Base-by-base conservation (phyloP, 1,284 basidiomycete genomes). In the Ganoderma boninense region DNA sequence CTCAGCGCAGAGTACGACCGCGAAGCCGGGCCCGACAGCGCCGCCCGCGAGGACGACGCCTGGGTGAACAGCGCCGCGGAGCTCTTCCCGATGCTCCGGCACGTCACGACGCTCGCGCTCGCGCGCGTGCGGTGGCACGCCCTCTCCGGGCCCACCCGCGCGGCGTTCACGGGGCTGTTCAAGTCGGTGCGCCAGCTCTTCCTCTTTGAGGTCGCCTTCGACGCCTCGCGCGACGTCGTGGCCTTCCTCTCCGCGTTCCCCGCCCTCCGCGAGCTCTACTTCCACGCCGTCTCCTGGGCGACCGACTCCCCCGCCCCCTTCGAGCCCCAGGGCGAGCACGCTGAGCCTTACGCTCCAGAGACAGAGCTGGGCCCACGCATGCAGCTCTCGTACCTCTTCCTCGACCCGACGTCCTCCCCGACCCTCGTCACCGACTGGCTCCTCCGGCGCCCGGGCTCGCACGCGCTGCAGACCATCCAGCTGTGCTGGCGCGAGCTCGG, bases 401-500 rank as follows among this genome's bases (percentile, higher is more conserved):
- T 80, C 65, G 79, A 80, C 71, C 72, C 79, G 14, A 73, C 75
- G 62, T 80, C 79, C 4, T 80, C 79, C 35, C 79, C 79, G 7
- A 80, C 78, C 11, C 73, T 80, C 40, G 79, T 80, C 56, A 79
- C 78, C 26, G 79, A 80, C 62, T 80, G 79, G 79, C 71, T 80
- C 18, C 70, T 80, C 63, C 74, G 73, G 62, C 79, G 77, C 61
- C 78, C 78, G 2, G 75, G 73, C 29, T 77, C 78, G 64, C 74
- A 77, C 67, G 73, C 46, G 35, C 73, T 80, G 46, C 73, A 78
- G 52, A 76, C 76, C 14, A 79, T 80, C 71, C 79, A 80, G 71
- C 77, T 80, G 65, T 79, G 79, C 75, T 80, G 79, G 79, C 74
- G 77, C 56, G 79, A 80, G 63, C 73, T 80, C 60, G 77, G 79